A percentile compares a stretch with the other conserved stretches of the same genome.
Evolutionary conservation across 768 basidiomycete genomes (phyloP).

Genomic region (Boletus barrowsii): DNA sequence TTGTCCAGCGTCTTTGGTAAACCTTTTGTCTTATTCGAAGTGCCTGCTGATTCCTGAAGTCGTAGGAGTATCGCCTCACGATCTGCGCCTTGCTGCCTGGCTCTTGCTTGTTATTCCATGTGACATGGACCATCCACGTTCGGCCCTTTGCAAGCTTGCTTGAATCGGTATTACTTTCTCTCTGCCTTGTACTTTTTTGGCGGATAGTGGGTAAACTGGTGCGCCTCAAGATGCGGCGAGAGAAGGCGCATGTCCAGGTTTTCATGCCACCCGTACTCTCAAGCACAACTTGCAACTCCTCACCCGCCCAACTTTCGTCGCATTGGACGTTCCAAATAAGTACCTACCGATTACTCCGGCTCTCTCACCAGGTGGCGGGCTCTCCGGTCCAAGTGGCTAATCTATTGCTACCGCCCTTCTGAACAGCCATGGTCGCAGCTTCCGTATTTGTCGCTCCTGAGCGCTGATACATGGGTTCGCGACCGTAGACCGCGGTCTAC

Average conservation of each 20-base stretch:
- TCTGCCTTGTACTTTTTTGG: conserved; percentile 28
- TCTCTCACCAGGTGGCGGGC: conserved; percentile 6
- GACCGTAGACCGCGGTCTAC: conserved; percentile 38
- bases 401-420: conserved; percentile 19
- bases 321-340: conserved; percentile 33
- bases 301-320: conserved; percentile 36
- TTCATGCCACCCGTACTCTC: background rate
- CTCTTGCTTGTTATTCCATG: conserved; percentile 36
- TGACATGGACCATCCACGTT: conserved; percentile 36
- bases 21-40: background rate
- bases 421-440: conserved; percentile 16
- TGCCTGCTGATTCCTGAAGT: background rate
- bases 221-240: background rate
- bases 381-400: conserved; percentile 7
- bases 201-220: conserved; percentile 10
- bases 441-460: conserved; percentile 16
- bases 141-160: conserved; percentile 40
- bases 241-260: background rate
- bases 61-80: conserved; percentile 16
- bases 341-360: conserved; percentile 22
- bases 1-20: conserved; percentile 35
- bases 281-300: conserved; percentile 24
- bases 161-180: conserved; percentile 31
- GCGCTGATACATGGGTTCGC: conserved; percentile 26
- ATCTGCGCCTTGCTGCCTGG: conserved; percentile 17